Evolutionary conservation across 2,329 filamentous ascomycete genomes (phyloP).

Genomic region (Ceratocystis huliohia): DNA sequence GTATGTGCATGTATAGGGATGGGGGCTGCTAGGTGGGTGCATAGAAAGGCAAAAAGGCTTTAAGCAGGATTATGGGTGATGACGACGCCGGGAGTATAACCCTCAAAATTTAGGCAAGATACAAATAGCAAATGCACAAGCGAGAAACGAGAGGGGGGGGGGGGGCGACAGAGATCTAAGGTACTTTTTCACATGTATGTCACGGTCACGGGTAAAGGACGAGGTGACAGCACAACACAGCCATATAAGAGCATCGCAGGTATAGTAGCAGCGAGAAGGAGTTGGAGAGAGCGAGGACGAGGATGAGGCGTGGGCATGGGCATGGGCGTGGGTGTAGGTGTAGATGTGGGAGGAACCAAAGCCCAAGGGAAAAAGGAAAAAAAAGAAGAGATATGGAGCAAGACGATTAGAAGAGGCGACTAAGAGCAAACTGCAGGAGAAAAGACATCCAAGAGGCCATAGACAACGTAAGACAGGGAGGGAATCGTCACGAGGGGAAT

Average conservation of each 20-base stretch:
- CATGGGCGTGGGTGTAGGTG: neutral
- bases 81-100: neutral
- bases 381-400: neutral
- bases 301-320: neutral
- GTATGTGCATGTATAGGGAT: neutral
- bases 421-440: no score
- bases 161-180: neutral
- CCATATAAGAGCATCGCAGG: neutral
- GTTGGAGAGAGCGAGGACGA: neutral
- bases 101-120: neutral
- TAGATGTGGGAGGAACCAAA: neutral
- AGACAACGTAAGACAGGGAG: neutral
- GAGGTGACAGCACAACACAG: neutral
- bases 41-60: neutral
- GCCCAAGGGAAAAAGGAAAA: neutral
- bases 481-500: neutral
- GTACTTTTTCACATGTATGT: constrained; percentile 3
- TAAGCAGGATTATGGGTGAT: constrained; percentile 3
- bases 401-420: neutral
- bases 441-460: no score
- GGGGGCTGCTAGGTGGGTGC: neutral
- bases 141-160: neutral
- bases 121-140: neutral
- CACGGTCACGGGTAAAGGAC: constrained; percentile 3
- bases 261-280: neutral